Conservation (phyloP, 2,329 filamentous ascomycete species). For the Aspergillus pseudonomiae region DNA sequence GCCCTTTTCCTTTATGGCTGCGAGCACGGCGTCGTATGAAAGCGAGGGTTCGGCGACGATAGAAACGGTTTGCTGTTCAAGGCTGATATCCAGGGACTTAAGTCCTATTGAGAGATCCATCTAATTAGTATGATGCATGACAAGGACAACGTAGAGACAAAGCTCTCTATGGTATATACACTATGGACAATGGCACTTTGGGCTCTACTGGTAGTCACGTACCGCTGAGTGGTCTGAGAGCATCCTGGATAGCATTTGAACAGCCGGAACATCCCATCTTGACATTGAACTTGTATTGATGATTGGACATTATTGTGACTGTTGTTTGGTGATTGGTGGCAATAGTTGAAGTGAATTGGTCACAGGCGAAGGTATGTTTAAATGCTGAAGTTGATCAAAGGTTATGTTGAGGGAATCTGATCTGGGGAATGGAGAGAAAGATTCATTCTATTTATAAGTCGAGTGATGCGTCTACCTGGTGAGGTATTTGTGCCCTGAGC, state of each 20-base stretch:
- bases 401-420: not conserved
- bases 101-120: not conserved
- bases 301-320: not conserved
- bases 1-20: not conserved
- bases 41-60: not conserved
- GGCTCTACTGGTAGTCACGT: not conserved
- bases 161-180: too few relatives aligned
- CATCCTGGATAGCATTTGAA: not conserved
- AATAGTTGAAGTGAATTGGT: not conserved
- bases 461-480: not conserved
- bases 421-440: not conserved
- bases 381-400: not conserved
- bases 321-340: too few relatives aligned
- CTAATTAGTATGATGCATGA: not conserved
- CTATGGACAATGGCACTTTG: not conserved
- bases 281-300: not conserved
- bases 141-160: too few relatives aligned
- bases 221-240: not conserved
- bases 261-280: not conserved
- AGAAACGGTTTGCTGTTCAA: not conserved
- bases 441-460: not conserved
- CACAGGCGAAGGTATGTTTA: not conserved
- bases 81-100: not conserved
- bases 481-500: not conserved
- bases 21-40: not conserved